These are phyloP conservation scores for Microdochium paspali DNA, from an alignment of 2,329 filamentous ascomycete species.

Conservation along the genomic window DNA sequence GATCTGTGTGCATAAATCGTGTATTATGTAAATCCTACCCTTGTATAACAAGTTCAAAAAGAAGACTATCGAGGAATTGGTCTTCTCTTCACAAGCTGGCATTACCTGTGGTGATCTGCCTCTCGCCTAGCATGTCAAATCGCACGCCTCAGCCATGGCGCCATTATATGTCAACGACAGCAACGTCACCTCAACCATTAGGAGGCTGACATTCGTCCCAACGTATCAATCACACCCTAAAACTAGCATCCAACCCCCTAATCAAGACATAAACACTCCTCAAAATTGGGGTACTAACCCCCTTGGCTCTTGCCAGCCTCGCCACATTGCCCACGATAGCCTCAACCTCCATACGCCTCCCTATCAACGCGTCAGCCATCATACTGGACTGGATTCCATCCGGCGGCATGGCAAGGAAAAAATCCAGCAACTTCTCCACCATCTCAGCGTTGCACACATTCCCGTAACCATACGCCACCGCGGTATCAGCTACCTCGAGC, in stretches of 20 bases:
- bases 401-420: constrained; percentile 8
- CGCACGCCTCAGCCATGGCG: too few species aligned
- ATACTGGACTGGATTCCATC: constrained; percentile 21
- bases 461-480: constrained; percentile 19
- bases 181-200: too few species aligned
- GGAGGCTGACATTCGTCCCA: too few species aligned
- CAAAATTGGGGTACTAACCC: constrained; percentile 17
- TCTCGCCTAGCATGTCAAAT: too few species aligned
- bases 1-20: background rate
- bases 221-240: constrained; percentile 3
- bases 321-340: constrained; percentile 23
- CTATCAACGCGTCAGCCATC: constrained; percentile 19
- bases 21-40: constrained; percentile 4
- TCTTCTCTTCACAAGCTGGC: too few species aligned
- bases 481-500: constrained; percentile 21
- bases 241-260: constrained; percentile 20
- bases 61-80: too few species aligned
- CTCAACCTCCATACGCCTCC: constrained; percentile 18
- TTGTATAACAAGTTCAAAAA: constrained; percentile 8
- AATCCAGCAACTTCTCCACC: constrained; percentile 17
- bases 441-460: constrained; percentile 14
- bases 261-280: constrained; percentile 29
- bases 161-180: too few species aligned
- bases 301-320: constrained; percentile 15
- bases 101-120: too few species aligned